Percentiles rank a stretch among this genome's conserved stretches.
These are phyloP conservation scores for Citrus unshiu DNA, from an alignment of 345 rosid genomes.

Conservation along the genomic window DNA sequence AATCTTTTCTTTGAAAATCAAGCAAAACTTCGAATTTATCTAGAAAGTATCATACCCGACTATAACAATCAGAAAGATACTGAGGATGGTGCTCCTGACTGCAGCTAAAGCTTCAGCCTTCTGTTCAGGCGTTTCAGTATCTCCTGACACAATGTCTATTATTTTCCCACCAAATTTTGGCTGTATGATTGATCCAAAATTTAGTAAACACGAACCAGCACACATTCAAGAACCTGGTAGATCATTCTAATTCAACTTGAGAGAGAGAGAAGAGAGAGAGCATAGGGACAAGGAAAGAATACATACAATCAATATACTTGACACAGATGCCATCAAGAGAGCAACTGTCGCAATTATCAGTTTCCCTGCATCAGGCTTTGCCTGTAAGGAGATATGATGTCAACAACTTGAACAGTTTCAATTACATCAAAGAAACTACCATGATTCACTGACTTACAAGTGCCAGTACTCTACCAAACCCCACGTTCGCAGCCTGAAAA, in stretches of 20 bases:
- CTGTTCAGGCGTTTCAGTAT: conserved; percentile 41
- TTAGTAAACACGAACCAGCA: neutral
- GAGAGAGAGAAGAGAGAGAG: neutral
- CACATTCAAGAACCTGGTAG: neutral
- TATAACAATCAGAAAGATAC: conserved; percentile 48
- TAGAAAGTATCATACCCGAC: conserved; percentile 40
- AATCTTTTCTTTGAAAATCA: neutral
- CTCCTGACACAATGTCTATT: conserved; percentile 61
- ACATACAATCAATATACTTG: conserved; percentile 20
- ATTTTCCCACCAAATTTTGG: conserved; percentile 69
- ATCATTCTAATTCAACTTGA: neutral
- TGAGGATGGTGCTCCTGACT: conserved; percentile 41
- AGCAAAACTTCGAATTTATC: neutral
- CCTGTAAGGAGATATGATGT: conserved; percentile 1
- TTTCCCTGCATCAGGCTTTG: conserved; percentile 28
- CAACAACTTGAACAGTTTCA: neutral
- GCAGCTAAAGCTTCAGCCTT: conserved; percentile 40
- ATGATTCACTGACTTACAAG: conserved; percentile 17
- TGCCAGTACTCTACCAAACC: conserved; percentile 16
- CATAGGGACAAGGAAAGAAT: neutral
- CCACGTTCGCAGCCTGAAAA: conserved; percentile 24
- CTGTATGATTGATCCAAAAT: conserved; percentile 25
- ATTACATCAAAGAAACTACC: neutral
- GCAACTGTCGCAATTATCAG: conserved; percentile 15
- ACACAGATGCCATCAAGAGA: conserved; percentile 20